Evolutionary conservation across 768 basidiomycete genomes (phyloP).

Genomic region (Pleurotus platypus): DNA sequence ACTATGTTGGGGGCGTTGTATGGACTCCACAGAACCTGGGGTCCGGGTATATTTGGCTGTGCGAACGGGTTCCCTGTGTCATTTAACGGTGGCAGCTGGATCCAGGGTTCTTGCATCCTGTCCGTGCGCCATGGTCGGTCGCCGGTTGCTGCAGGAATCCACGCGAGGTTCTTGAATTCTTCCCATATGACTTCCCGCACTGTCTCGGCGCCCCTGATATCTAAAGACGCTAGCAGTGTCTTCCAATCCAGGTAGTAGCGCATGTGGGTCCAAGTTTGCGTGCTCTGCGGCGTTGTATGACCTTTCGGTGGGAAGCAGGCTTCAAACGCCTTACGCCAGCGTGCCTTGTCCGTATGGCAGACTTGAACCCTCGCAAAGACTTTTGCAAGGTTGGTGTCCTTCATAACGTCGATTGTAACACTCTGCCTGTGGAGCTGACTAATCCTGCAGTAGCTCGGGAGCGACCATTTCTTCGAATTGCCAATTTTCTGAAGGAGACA

Average conservation of each 20-base stretch:
- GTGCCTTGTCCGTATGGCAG: neutral
- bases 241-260: neutral
- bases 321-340: neutral
- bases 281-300: neutral
- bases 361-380: neutral
- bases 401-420: neutral
- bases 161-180: neutral
- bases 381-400: neutral
- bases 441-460: neutral
- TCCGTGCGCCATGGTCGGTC: neutral
- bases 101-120: neutral
- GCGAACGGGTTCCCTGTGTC: neutral
- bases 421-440: neutral
- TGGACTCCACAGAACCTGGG: neutral
- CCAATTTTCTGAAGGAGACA: neutral
- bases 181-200: neutral
- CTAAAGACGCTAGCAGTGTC: neutral
- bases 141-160: neutral
- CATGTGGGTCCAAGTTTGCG: neutral
- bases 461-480: neutral
- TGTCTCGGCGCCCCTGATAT: neutral
- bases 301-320: neutral
- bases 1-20: neutral
- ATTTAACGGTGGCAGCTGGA: neutral
- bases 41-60: neutral